A percentile compares a stretch with the other conserved stretches of the same genome.
phyloP scores from a whole-genome alignment of 768 basidiomycete genomes.

The Rhodocollybia butyracea region DNA sequence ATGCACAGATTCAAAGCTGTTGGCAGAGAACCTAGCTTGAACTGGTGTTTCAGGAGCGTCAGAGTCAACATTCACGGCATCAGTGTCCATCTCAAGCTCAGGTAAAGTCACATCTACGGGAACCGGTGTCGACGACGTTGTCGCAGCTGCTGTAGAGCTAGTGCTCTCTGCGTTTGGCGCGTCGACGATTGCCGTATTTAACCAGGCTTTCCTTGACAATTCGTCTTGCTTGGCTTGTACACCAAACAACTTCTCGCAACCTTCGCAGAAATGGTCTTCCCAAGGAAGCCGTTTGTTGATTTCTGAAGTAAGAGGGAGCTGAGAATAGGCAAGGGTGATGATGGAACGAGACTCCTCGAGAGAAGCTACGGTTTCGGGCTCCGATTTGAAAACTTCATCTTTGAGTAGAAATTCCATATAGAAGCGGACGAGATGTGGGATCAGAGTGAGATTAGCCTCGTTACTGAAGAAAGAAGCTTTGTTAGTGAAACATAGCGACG shows the following conservation, averaged over 20 bases:
- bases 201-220: not conserved
- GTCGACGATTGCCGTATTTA: not conserved
- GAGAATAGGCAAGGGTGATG: conserved; percentile 37
- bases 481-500: not conserved
- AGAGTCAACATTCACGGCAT: not conserved
- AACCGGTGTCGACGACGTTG: not conserved
- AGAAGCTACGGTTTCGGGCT: conserved; percentile 39
- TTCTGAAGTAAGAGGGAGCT: conserved; percentile 47
- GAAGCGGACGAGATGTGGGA: conserved; percentile 55
- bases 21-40: not conserved
- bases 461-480: conserved; percentile 18
- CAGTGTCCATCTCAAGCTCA: not conserved
- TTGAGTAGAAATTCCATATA: conserved; percentile 62
- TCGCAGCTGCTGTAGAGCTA: not conserved
- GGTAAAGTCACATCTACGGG: not conserved
- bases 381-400: conserved; percentile 40
- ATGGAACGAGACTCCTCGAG: conserved; percentile 45
- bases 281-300: conserved; percentile 48
- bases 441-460: conserved; percentile 46
- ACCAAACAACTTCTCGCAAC: conserved; percentile 49
- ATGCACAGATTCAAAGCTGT: too few species aligned
- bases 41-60: conserved; percentile 13
- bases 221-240: conserved; percentile 38
- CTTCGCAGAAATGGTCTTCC: conserved; percentile 36
- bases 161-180: not conserved